Evolutionary conservation across 179 eudicot genomes (phyloP), one percentile per base, ranked within the genome.

Genomic region (Spinacia oleracea): DNA sequence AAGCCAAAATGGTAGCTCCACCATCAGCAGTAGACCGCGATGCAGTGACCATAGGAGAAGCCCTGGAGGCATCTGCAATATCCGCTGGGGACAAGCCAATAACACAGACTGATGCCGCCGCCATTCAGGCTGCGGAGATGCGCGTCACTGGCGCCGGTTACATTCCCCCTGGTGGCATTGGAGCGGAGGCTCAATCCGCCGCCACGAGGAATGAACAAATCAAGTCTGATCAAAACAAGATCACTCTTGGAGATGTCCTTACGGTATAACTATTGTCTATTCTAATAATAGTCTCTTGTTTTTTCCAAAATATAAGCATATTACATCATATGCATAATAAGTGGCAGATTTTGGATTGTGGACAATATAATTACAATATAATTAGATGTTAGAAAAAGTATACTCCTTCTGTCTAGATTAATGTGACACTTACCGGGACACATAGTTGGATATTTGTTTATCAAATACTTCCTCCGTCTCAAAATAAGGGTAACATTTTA

Each of bases 41-140:
- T 21, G 74, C 86, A 15, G 77, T 90, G 12, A 89, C 92, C 1
- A 88, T 90, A 5, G 97, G 94, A 23, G 91, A 92, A 70, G 94
- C 97, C 42, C 78, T 92, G 9, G 93, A 90, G 79, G 85, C 90
- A 0, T 72, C 84, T 4, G 89, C 85, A 18, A 50, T 85, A 0
- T 74, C 87, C 0, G 88, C 90, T 0, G 89, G 89, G 0, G 81
- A 89, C 80, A 89, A 86, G 73, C 93, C 93, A 0, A 81, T 92
- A 0, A 86, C 84, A 18, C 79, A 65, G 45, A 84, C 91, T 10
- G 93, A 91, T 18, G 95, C 92, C 0, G 88, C 95, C 0, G 93
- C 97, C 0, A 91, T 89, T 25, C 89, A 87, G 51, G 92, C 84
- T 0, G 95, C 97, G 0, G 97, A 92, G 75, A 75, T 85, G 70